Evolutionary conservation across 1,139 yeast genomes (phyloP), one percentile per base, ranked within the genome.

Genomic region (Yamadazyma membranifaciens): DNA sequence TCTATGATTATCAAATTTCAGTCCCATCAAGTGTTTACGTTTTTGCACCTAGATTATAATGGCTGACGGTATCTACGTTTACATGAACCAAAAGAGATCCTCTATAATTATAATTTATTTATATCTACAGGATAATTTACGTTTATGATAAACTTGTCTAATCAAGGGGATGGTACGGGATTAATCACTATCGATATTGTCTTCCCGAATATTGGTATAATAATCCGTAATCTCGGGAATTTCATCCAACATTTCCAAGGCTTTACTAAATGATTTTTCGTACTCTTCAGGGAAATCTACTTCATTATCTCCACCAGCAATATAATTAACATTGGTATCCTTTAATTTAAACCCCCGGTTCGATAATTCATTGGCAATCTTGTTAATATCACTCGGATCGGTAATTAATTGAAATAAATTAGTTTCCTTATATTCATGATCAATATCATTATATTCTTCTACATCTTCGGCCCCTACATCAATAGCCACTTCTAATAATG

Each of bases 381-480:
- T 65, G 42, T 83, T 79, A 12, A 88, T 72, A 12, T 79, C 84
- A 10, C 71, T 58, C 0, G 91, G 81, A 30, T 78, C 87, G 0
- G 94, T 83, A 32, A 75, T 57, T 16, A 70, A 49, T 41, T 63
- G 60, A 50, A 53, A 72, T 34, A 64, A 63, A 27, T 48, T 51
- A 9, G 58, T 67, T 10, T 75, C 76, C 16, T 69, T 72, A 41
- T 72, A 71, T 38, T 67, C 75, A 12, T 60, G 59, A 3, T 67
- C 73, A 28, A 61, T 59, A 17, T 70, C 76, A 22, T 60, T 67
- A 37, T 67, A 66, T 31, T 73, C 78, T 41, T 76, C 87, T 7
- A 87, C 75, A 55, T 92, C 98, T 47, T 87, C 94, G 9, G 92
- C 91, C 0, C 96, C 97, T 13, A 80, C 57, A 15, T 91, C 98